Evolutionary conservation across 257 asterid species (phyloP).

Genomic region (Solanum tarapatanum): DNA sequence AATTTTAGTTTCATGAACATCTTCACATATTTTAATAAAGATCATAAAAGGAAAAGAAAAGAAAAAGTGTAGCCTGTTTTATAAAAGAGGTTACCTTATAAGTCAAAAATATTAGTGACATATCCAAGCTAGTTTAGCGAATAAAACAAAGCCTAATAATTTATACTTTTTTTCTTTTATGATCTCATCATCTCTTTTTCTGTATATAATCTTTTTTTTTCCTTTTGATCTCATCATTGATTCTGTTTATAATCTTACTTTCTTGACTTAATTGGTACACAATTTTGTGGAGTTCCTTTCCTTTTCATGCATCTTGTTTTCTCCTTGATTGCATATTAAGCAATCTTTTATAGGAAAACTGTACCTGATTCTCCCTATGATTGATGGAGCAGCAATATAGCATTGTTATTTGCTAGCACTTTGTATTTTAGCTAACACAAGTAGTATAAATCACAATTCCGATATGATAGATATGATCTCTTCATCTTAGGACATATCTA

Average conservation of each 20-base stretch:
- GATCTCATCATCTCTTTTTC: not conserved
- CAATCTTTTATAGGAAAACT: not conserved
- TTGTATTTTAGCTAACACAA: not conserved
- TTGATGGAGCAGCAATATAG: not conserved
- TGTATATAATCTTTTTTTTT: not conserved
- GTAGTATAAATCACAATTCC: not conserved
- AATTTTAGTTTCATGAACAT: not conserved
- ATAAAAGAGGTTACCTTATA: not conserved
- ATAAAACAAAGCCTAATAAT: not conserved
- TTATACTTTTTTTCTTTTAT: not conserved
- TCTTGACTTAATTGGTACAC: not conserved
- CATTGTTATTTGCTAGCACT: not conserved
- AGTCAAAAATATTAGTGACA: not conserved
- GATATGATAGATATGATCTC: not conserved
- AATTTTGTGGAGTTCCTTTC: not conserved
- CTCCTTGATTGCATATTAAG: not conserved
- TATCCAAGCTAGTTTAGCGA: not conserved
- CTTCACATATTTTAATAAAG: not conserved
- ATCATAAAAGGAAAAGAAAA: not conserved
- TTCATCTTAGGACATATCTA: not conserved
- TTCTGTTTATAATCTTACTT: not conserved
- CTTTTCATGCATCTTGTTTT: not conserved
- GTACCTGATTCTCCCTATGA: not conserved
- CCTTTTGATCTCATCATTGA: not conserved
- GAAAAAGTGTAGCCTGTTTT: not conserved